Conservation (phyloP, 495 filamentous ascomycete species). For the Neurospora sp. region DNA sequence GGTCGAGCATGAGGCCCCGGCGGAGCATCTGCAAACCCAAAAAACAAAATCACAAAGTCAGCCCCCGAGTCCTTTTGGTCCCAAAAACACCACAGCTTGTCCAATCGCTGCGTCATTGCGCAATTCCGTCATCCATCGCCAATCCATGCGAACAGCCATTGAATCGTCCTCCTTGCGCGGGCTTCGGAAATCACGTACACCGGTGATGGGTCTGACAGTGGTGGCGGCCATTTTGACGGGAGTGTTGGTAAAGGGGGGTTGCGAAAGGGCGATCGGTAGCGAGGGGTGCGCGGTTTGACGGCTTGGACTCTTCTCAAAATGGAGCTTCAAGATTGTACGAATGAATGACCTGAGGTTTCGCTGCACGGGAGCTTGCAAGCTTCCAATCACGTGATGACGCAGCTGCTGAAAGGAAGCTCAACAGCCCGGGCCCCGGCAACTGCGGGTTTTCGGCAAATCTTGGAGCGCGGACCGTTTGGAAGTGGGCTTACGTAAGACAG, state of each 20-base stretch:
- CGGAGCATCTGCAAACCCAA: constrained; percentile 36
- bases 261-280: constrained; percentile 8
- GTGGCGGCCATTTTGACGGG: constrained; percentile 28
- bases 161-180: neutral
- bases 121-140: neutral
- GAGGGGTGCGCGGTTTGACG: constrained; percentile 20
- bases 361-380: constrained; percentile 8
- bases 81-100: neutral
- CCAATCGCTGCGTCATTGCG: neutral
- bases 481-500: neutral
- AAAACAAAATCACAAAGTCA: neutral
- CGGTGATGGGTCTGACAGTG: constrained; percentile 19
- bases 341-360: constrained; percentile 20
- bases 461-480: neutral
- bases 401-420: neutral
- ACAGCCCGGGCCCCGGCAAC: neutral
- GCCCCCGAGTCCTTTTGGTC: neutral
- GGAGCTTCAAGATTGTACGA: constrained; percentile 10
- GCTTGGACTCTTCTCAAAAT: constrained; percentile 8
- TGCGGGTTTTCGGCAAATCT: neutral
- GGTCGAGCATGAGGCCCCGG: constrained; percentile 36
- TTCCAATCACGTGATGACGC: neutral
- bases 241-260: constrained; percentile 8
- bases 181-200: constrained; percentile 11
- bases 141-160: neutral